Evolutionary conservation across 139 green algal genomes (phyloP).

Genomic region (Chlorella vulgaris): DNA sequence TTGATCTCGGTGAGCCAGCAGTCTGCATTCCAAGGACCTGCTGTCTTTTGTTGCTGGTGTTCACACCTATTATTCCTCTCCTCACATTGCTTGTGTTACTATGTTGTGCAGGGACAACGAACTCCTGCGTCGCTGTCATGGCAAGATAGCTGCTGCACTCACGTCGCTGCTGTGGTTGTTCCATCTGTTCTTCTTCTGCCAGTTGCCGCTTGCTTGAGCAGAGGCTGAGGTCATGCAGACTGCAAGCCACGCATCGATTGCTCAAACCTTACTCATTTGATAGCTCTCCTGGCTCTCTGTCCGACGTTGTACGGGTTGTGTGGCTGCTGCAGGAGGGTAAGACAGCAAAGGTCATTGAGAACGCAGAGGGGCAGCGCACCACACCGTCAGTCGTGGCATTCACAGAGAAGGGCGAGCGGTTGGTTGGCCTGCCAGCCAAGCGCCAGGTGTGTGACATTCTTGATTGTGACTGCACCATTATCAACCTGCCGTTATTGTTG

Average conservation of each 20-base stretch:
- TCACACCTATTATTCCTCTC: neutral
- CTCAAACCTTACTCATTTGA: neutral
- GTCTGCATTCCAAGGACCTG: too few species aligned
- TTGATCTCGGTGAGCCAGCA: constrained; percentile 84
- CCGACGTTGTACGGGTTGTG: neutral
- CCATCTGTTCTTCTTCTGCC: neutral
- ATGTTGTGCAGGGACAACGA: constrained; percentile 80
- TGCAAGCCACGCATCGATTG: neutral
- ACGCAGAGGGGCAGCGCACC: constrained; percentile 95
- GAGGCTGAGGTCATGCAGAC: neutral
- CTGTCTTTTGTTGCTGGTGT: neutral
- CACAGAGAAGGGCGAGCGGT: constrained; percentile 94
- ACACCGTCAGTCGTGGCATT: constrained; percentile 98
- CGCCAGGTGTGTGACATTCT: constrained; percentile 68
- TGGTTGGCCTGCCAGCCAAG: constrained; percentile 96
- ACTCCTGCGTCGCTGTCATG: constrained; percentile 99
- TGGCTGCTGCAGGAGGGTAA: constrained; percentile 37
- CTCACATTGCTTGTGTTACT: neutral
- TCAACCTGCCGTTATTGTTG: neutral
- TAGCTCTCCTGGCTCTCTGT: constrained; percentile 2
- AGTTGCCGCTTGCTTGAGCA: too few species aligned
- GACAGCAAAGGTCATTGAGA: constrained; percentile 96
- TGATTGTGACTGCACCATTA: neutral
- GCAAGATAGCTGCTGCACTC: constrained; percentile 20
- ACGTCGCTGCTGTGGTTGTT: neutral